Conservation (phyloP, 1,139 yeast genomes). For the Eremothecium cymbalariae region DNA sequence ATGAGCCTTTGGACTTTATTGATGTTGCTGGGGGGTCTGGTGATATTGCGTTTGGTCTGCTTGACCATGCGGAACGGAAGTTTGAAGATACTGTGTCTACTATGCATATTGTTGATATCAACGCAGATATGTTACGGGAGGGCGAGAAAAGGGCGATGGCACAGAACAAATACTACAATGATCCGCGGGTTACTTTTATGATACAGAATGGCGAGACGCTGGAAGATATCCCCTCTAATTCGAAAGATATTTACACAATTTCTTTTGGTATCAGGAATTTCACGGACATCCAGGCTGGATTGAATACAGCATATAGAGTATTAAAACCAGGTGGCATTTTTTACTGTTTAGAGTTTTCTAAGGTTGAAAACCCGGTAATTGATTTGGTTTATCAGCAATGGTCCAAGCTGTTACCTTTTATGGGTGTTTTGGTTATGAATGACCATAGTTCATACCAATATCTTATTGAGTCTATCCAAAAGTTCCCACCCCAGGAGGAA, state of each 20-base stretch:
- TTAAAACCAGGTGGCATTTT: constrained; percentile 98
- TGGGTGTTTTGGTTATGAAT: constrained; percentile 93
- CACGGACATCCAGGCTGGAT: constrained; percentile 88
- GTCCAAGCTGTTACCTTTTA: constrained; percentile 79
- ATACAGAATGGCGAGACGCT: constrained; percentile 91
- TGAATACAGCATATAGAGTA: constrained; percentile 88
- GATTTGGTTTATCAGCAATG: constrained; percentile 78
- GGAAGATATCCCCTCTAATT: constrained; percentile 74
- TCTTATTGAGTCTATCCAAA: constrained; percentile 84
- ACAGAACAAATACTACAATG: constrained; percentile 43
- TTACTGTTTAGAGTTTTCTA: constrained; percentile 91
- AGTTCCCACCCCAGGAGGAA: constrained; percentile 86
- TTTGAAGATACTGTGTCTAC: constrained; percentile 68
- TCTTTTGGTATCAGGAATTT: constrained; percentile 97
- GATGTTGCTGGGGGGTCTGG: constrained; percentile 99
- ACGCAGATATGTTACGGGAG: constrained; percentile 90
- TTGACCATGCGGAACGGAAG: constrained; percentile 79
- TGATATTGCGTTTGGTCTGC: constrained; percentile 90
- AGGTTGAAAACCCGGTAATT: constrained; percentile 72
- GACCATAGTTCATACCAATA: constrained; percentile 95
- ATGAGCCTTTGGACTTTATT: constrained; percentile 69
- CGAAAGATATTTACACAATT: constrained; percentile 91
- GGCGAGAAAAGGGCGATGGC: constrained; percentile 66
- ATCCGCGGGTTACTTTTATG: constrained; percentile 62
- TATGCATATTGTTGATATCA: constrained; percentile 92